Base-by-base conservation (phyloP, 805 yeast species). In the Myxozyma melibiosi region DNA sequence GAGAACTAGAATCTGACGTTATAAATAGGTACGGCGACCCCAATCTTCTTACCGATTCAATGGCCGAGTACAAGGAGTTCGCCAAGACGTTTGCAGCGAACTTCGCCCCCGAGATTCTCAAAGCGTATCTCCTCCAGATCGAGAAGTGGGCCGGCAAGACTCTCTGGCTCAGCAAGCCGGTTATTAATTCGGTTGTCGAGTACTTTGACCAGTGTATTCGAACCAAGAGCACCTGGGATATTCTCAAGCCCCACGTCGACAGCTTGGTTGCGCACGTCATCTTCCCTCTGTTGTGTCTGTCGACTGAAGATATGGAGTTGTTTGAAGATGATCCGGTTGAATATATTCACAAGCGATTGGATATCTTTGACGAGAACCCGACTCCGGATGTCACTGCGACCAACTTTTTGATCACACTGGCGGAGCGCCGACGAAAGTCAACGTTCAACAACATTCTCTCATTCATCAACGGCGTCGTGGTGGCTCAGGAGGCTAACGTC, bases 261-360 rank as follows among this genome's bases (percentile, higher is more conserved):
- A 78, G 81, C 5, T 73, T 92, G 25, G 74, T 92, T 34, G 74
- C 84, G 11, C 90, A 85, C 64, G 83, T 92, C 53, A 78, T 92
- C 8, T 86, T 80, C 71, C 96, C 96, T 1, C 73, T 86, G 55
- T 72, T 92, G 55, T 82, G 90, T 63, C 87, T 94, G 1, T 77
- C 80, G 6, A 84, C 84, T 52, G 83, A 80, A 5, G 82, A 83
- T 18, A 74, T 89, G 54, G 95, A 88, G 63, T 72, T 81, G 3
- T 91, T 88, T 73, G 95, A 90, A 61, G 83, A 80, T 60, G 97
- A 91, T 66, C 97, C 97, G 2, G 86, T 83, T 54, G 97, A 90
- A 69, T 94, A 89, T 70, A 83, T 92, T 53, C 88, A 89, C 70
- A 76, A 84, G 51, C 80, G 80, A 52, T 78, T 90, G 66, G 90